Conservation (phyloP, 169 alveolate genomes). For the Eimeria zaria region DNA sequence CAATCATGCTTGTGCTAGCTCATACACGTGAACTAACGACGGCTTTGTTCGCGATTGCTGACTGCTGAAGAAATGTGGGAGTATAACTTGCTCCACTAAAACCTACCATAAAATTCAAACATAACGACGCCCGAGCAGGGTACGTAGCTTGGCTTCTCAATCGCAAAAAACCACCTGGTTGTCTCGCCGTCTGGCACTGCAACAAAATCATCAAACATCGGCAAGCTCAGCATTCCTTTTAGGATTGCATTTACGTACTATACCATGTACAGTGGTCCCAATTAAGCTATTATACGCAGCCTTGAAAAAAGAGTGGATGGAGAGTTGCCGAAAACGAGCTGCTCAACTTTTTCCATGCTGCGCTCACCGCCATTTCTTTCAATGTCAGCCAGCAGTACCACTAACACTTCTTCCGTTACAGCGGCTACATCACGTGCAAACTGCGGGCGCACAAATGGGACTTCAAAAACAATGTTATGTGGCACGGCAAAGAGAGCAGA, state of each 20-base stretch:
- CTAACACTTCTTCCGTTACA: not conserved
- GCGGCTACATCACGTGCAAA: not conserved
- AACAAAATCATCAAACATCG: not conserved
- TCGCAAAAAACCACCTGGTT: not conserved
- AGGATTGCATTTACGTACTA: not conserved
- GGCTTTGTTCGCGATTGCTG: not conserved
- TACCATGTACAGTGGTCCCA: not conserved
- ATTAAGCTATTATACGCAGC: not conserved
- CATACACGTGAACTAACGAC: not conserved
- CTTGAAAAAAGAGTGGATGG: not conserved
- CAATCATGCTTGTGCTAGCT: not conserved
- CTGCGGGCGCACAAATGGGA: constrained; percentile 4
- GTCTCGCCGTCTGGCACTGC: not conserved
- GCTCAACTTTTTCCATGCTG: not conserved
- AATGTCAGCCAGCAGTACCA: not conserved
- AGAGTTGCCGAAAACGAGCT: not conserved
- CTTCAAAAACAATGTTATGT: not conserved
- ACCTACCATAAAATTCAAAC: constrained; percentile 5
- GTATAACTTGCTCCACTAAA: not conserved
- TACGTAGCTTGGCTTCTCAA: not conserved
- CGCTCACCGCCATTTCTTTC: not conserved
- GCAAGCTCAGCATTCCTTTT: not conserved
- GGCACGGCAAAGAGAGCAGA: not conserved
- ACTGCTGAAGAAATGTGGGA: not conserved
- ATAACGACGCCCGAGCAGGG: not conserved